phyloP scores from a whole-genome alignment of 805 yeast species.

The Candida mattraensis region DNA sequence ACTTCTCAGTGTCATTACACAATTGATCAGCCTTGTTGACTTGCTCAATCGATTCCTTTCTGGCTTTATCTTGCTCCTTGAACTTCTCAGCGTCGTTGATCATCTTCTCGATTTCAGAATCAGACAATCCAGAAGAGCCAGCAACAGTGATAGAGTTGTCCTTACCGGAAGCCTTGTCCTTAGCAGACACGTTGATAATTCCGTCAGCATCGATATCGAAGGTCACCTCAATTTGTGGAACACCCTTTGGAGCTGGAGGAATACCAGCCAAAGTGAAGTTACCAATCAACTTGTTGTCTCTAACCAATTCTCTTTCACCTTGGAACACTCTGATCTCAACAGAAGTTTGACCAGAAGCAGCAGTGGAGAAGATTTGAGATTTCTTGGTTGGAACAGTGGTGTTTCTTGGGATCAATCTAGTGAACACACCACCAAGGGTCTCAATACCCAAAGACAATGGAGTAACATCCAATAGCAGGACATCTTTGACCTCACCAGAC shows the following conservation, averaged over 20 bases:
- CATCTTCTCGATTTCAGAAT: conserved; percentile 62
- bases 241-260: conserved; percentile 95
- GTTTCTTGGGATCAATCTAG: conserved; percentile 87
- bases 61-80: conserved; percentile 58
- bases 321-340: conserved; percentile 98
- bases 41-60: conserved; percentile 63
- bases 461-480: conserved; percentile 75
- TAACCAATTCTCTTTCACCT: conserved; percentile 98
- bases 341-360: conserved; percentile 94
- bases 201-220: conserved; percentile 98
- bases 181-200: conserved; percentile 76
- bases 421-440: conserved; percentile 97
- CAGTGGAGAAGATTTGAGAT: conserved; percentile 94
- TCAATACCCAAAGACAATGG: conserved; percentile 94
- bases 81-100: conserved; percentile 65
- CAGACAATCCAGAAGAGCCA: conserved; percentile 69
- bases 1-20: conserved; percentile 85
- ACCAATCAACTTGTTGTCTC: conserved; percentile 97
- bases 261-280: conserved; percentile 94
- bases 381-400: conserved; percentile 97
- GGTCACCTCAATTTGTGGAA: conserved; percentile 90
- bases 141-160: conserved; percentile 73
- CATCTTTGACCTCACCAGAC: conserved; percentile 80
- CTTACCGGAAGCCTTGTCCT: conserved; percentile 75
- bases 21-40: conserved; percentile 78